A percentile compares a stretch with the other conserved stretches of the same genome.
phyloP scores from a whole-genome alignment of 2,329 filamentous ascomycete genomes.

The Simplicillium sp. region DNA sequence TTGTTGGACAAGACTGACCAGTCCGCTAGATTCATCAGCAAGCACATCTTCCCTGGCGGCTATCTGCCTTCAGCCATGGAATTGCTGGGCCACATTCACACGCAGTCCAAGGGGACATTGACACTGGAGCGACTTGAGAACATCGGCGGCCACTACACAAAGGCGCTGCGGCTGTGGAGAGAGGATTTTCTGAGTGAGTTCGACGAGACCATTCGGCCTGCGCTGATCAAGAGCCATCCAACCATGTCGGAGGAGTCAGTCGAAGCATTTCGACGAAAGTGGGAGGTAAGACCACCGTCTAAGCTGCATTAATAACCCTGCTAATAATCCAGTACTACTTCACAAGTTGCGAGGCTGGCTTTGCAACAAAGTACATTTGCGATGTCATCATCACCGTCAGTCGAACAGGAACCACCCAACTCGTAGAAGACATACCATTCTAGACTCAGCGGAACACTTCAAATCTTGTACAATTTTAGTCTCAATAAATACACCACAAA shows the following conservation, averaged over 20 bases:
- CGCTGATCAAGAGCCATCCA: constrained; percentile 47
- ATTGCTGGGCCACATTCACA: constrained; percentile 48
- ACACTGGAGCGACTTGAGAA: constrained; percentile 61
- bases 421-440: constrained; percentile 62
- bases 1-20: too few relatives aligned
- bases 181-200: constrained; percentile 58
- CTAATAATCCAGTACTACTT: constrained; percentile 53
- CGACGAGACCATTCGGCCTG: constrained; percentile 47
- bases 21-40: constrained; percentile 53
- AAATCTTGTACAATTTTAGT: too few relatives aligned
- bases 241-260: constrained; percentile 52
- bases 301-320: constrained; percentile 3
- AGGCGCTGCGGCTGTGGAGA: constrained; percentile 58
- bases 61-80: constrained; percentile 55
- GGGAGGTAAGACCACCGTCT: constrained; percentile 43
- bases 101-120: constrained; percentile 50
- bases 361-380: constrained; percentile 60
- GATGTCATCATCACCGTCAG: constrained; percentile 65
- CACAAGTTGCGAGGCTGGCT: constrained; percentile 65
- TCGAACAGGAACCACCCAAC: constrained; percentile 52
- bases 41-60: constrained; percentile 70
- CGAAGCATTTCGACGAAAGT: constrained; percentile 60
- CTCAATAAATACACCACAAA: too few relatives aligned
- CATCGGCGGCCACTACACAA: constrained; percentile 66
- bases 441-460: constrained; percentile 23